Evolutionary conservation across 805 yeast genomes (phyloP), one percentile per base, ranked within the genome.

Genomic region (Pichia ethanolica): DNA sequence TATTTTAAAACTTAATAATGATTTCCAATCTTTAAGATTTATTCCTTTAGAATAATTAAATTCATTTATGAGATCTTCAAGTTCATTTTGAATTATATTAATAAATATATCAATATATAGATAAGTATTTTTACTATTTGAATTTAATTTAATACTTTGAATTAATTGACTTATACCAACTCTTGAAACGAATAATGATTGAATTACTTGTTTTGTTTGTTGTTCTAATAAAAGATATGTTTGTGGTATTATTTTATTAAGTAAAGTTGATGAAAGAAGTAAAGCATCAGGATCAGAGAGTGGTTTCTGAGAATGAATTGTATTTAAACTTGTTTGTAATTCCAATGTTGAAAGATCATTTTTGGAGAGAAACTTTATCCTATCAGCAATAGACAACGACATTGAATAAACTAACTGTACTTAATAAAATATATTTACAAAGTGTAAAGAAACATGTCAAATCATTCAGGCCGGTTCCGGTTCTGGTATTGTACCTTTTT

Each of bases 171-270:
- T 32, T 3, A 64, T 5, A 0, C 63, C 65, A 1, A 63, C 54
- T 38, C 61, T 48, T n/a, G 53, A 52, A 10, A 48, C 39, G n/a
- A 64, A 42, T 10, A 59, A 37, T 8, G 42, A 47, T 11, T 34
- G 11, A 0, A 59, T 28, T 1, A 30, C 25, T 1, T 25, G 7
- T 32, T 53, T 46, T 2, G 48, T 20, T 1, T 46, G 34, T 1
- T 30, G 3, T 11, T 56, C 59, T 9, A 56, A 14, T 13, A 61
- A 34, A 2, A 13, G n/a, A 42, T 59, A 63, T 1, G 58, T 50
- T 7, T 59, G 55, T 1, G 62, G 63, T 25, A 62, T 44, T 3
- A 51, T 51, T 27, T 44, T 39, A 4, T 49, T 37, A 2, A 63
- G 33, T 33, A 64, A 32, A 4, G 42, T 40, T 1, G 57, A 50